Evolutionary conservation across 768 basidiomycete genomes (phyloP), one percentile per base, ranked within the genome.

Genomic region (Jaapia argillacea): DNA sequence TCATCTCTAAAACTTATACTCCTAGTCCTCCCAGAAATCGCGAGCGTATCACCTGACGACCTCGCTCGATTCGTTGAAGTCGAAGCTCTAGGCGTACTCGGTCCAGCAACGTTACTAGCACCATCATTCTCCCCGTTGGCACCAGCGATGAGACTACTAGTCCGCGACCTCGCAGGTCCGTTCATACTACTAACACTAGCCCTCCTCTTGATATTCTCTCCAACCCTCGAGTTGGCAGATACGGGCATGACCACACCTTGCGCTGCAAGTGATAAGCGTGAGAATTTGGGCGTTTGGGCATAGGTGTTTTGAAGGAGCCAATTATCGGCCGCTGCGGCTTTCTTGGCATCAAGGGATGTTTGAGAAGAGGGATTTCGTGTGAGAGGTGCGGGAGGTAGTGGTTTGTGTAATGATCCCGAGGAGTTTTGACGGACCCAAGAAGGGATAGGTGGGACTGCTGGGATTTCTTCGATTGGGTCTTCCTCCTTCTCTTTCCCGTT

Each of bases 191-290:
- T 10, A 33, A 16, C 16, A 16, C 28, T 33, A 10, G 28, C 28
- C 10, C 28, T 10, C 16, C 28, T 10, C n/a, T n/a, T n/a, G 10
- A 33, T 16, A 10, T 16, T 10, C 28, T 10, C 10, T 16, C 28
- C 28, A 10, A 10, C 28, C 28, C 10, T 16, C 10, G 10, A 10
- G 10, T 10, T 16, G 10, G 47, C 50, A 26, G 45, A 46, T 7
- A 59, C 50, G 18, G 58, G 58, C 45, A 59, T 46, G 28, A 59
- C 46, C 22, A 59, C 55, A 42, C 58, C 55, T 31, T 51, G 47
- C 13, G 45, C 52, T 36, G 50, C 52, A 21, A 59, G 45, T 3
- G 54, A 47, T 16, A 54, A 44, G 0, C 58, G 48, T n/a, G 56
- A 57, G 51, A 59, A 59, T 40, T 43, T 40, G 13, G 58, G 58